A percentile compares a stretch with the other conserved stretches of the same genome.
Conservation (phyloP, 805 yeast species). For the Yarrowia sp. region DNA sequence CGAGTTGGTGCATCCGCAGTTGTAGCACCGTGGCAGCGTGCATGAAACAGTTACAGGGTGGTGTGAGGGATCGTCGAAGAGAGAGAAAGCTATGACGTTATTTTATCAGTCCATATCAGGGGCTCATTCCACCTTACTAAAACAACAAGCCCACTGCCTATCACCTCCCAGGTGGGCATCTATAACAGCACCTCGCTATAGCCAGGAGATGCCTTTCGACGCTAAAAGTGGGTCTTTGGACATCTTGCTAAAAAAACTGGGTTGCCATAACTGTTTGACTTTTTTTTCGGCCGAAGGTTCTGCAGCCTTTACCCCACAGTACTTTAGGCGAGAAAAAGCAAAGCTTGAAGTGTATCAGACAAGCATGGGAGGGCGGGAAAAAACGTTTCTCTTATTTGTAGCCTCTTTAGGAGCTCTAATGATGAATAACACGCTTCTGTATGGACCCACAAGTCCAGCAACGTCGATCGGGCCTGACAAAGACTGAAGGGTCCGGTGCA, state of each 20-base stretch:
- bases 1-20: background rate
- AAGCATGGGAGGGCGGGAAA: background rate
- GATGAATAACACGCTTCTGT: constrained; percentile 1
- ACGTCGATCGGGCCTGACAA: background rate
- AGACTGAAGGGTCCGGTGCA: background rate
- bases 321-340: background rate
- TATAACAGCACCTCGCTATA: background rate
- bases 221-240: constrained; percentile 14
- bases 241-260: background rate
- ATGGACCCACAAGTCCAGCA: constrained; percentile 3
- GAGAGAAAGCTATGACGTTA: too few species aligned
- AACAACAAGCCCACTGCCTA: background rate
- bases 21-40: background rate
- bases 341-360: background rate
- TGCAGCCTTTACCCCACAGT: constrained; percentile 21
- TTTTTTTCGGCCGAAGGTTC: constrained; percentile 14
- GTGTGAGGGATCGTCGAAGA: background rate
- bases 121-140: background rate
- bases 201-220: background rate
- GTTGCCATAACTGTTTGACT: background rate
- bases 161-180: constrained; percentile 1
- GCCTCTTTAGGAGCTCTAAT: background rate
- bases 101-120: too few species aligned
- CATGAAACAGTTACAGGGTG: background rate
- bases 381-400: background rate